Evolutionary conservation across 495 filamentous ascomycete species (phyloP).

Genomic region (Xylaria curta): DNA sequence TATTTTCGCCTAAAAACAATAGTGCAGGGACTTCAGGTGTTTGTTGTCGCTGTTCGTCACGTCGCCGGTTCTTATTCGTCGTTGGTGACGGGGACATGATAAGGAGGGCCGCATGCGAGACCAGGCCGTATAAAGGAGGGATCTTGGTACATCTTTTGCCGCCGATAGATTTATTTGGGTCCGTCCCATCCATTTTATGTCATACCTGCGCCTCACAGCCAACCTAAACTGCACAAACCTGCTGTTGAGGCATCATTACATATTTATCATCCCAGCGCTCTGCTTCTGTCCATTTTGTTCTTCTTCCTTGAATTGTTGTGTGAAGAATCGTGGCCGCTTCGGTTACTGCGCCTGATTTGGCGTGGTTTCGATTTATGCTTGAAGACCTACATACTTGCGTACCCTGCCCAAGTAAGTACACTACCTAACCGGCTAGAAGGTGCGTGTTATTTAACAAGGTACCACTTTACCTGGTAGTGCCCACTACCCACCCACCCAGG

Average conservation of each 20-base stretch:
- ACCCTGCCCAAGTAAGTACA: background rate
- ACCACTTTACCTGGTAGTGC: background rate
- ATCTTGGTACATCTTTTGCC: constrained; percentile 27
- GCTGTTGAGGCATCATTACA: constrained; percentile 7
- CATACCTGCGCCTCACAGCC: constrained; percentile 24
- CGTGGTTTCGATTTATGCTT: background rate
- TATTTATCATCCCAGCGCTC: background rate
- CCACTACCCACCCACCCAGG: background rate
- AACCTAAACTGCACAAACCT: constrained; percentile 22
- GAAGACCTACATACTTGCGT: background rate
- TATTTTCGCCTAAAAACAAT: constrained; percentile 3
- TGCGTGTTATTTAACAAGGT: constrained; percentile 10
- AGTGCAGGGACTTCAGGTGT: background rate
- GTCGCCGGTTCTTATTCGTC: constrained; percentile 20
- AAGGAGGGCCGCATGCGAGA: constrained; percentile 19
- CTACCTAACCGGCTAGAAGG: background rate
- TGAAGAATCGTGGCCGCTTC: background rate
- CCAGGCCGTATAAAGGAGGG: constrained; percentile 19
- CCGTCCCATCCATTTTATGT: constrained; percentile 21
- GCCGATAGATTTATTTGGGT: constrained; percentile 24
- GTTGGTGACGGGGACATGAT: constrained; percentile 20
- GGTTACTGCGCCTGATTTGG: background rate
- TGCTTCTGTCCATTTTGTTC: background rate
- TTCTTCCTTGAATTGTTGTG: background rate
- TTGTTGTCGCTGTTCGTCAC: constrained; percentile 8